Conservation (phyloP, 129 eudicot genomes). For the Arctium lappa region DNA sequence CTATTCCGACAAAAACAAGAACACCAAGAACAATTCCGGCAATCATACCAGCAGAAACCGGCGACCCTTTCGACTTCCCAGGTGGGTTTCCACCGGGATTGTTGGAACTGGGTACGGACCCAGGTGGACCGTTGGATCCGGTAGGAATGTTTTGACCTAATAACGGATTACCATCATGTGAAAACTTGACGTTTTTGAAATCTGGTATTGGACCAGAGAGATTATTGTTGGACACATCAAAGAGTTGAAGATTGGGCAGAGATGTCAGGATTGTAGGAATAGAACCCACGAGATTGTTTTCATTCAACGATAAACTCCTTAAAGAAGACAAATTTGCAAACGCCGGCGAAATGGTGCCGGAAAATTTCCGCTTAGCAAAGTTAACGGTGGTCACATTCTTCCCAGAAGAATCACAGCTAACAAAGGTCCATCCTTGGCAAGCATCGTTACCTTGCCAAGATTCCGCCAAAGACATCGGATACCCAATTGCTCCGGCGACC, state of each 20-base stretch:
- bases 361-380: conserved; percentile 26
- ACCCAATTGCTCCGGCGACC: conserved; percentile 56
- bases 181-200: conserved; percentile 39
- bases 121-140: conserved; percentile 24
- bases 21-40: conserved; percentile 51
- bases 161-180: conserved; percentile 28
- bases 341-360: conserved; percentile 62
- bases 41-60: conserved; percentile 38
- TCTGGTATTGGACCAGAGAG: conserved; percentile 44
- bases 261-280: conserved; percentile 46
- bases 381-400: conserved; percentile 39
- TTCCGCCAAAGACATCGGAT: conserved; percentile 49
- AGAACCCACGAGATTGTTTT: conserved; percentile 47
- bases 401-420: conserved; percentile 41
- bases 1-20: conserved; percentile 45
- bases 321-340: conserved; percentile 45
- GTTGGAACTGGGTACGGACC: conserved; percentile 9
- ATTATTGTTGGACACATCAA: conserved; percentile 60
- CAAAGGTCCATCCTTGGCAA: conserved; percentile 41
- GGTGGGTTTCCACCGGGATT: conserved; percentile 11
- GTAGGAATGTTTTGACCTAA: conserved; percentile 31
- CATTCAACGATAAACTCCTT: conserved; percentile 38
- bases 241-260: conserved; percentile 28
- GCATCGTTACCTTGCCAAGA: conserved; percentile 61
- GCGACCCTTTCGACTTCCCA: conserved; percentile 26